Evolutionary conservation across 2,329 filamentous ascomycete genomes (phyloP).

Genomic region (Hypomyces rosellus): DNA sequence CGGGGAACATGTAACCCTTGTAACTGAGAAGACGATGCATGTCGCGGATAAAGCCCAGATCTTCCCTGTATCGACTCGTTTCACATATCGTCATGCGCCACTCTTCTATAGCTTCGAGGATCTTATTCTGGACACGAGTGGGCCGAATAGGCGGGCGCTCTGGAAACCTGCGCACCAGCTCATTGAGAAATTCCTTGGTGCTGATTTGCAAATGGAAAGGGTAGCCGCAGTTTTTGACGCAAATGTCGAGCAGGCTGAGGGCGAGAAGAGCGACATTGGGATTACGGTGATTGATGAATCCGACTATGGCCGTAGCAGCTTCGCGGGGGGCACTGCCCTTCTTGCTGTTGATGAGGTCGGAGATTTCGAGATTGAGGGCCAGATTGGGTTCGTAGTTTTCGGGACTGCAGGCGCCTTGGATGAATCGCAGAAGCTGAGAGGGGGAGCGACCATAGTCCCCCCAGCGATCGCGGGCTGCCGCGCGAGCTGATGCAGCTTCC

Average conservation of each 20-base stretch:
- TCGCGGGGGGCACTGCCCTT: conserved; percentile 94
- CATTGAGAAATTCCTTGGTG: conserved; percentile 98
- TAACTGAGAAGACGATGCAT: conserved; percentile 95
- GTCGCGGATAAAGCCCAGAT: conserved; percentile 90
- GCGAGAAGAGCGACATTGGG: conserved; percentile 90
- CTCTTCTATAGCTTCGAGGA: conserved; percentile 94
- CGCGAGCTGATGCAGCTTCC: conserved; percentile 94
- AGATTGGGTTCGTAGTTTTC: conserved; percentile 98
- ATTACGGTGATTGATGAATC: conserved; percentile 94
- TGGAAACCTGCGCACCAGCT: conserved; percentile 91
- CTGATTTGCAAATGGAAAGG: conserved; percentile 97
- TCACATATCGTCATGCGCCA: conserved; percentile 98
- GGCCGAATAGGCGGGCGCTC: conserved; percentile 84
- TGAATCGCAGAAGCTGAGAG: conserved; percentile 89
- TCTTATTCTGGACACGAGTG: conserved; percentile 82
- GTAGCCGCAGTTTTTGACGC: conserved; percentile 99
- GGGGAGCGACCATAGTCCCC: conserved; percentile 70
- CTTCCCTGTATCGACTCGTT: conserved; percentile 95
- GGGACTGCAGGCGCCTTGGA: conserved; percentile 91
- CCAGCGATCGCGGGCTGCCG: conserved; percentile 92
- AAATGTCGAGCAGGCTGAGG: conserved; percentile 90
- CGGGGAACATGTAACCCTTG: conserved; percentile 95
- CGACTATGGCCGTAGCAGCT: conserved; percentile 86
- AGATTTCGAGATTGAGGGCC: conserved; percentile 90
- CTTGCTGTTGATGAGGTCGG: conserved; percentile 94